Evolutionary conservation across 2,329 filamentous ascomycete genomes (phyloP).

Genomic region (Penicillium capsulatum): DNA sequence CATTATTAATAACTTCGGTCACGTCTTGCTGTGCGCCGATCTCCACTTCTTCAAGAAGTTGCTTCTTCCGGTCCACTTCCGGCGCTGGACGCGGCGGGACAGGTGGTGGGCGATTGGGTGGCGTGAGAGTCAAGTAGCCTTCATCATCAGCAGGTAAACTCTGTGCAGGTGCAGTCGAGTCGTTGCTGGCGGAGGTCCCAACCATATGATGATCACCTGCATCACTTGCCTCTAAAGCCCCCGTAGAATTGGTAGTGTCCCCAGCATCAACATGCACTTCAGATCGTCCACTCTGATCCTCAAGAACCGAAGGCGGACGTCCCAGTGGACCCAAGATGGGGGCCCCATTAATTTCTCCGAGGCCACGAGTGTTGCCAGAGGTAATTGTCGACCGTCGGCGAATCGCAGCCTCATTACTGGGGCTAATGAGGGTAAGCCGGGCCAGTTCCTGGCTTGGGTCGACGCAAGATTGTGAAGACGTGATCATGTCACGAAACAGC

Average conservation of each 20-base stretch:
- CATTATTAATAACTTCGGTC: conserved; percentile 89
- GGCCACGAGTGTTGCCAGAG: conserved; percentile 24
- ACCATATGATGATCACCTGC: conserved; percentile 36
- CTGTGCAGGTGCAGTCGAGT: conserved; percentile 16
- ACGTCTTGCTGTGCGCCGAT: conserved; percentile 83
- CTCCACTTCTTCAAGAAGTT: conserved; percentile 50
- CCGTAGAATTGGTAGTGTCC: too few relatives aligned
- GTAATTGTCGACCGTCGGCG: conserved; percentile 46
- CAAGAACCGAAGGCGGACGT: conserved; percentile 31
- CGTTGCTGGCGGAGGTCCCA: conserved; percentile 26
- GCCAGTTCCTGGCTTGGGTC: conserved; percentile 73
- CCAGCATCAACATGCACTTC: not conserved
- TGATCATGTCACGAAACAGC: conserved; percentile 68
- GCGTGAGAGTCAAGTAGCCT: conserved; percentile 10
- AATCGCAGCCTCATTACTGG: conserved; percentile 52
- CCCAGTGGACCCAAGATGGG: conserved; percentile 46
- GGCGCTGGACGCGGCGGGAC: conserved; percentile 52
- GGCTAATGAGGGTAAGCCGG: conserved; percentile 67
- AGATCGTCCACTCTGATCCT: conserved; percentile 9
- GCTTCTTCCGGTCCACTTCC: conserved; percentile 32
- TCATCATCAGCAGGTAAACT: conserved; percentile 16
- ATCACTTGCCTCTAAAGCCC: conserved; percentile 18
- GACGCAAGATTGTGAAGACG: conserved; percentile 58
- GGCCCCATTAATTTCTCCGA: conserved; percentile 44
- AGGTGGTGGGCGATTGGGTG: conserved; percentile 49